Percentiles rank a stretch among this genome's conserved stretches.
Evolutionary conservation across 2,329 filamentous ascomycete species (phyloP).

Genomic region (Diaporthe batatas): DNA sequence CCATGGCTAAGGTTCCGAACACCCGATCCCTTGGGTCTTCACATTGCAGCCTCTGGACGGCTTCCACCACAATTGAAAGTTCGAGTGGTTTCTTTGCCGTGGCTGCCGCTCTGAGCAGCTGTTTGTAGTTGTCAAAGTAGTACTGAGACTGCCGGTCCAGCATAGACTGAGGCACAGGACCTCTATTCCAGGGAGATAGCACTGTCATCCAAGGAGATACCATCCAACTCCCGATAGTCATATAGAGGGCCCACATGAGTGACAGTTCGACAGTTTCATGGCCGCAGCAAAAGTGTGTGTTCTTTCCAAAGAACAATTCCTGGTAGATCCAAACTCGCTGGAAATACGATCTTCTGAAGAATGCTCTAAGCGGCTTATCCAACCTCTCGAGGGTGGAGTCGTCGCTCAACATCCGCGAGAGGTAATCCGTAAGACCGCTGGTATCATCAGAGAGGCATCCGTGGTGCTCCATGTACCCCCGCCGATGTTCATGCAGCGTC

Average conservation of each 20-base stretch:
- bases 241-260: background rate
- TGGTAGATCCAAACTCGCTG: slow-evolving; percentile 34
- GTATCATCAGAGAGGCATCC: too few relatives aligned
- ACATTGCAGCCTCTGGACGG: background rate
- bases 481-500: background rate
- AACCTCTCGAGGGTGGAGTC: background rate
- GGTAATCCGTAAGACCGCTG: background rate
- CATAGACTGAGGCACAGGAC: too few relatives aligned
- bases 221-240: background rate
- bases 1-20: background rate
- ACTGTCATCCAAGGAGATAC: too few relatives aligned
- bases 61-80: too few relatives aligned
- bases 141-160: too few relatives aligned
- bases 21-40: slow-evolving; percentile 30
- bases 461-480: too few relatives aligned
- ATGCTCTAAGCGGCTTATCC: background rate
- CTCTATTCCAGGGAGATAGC: too few relatives aligned
- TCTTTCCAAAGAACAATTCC: background rate
- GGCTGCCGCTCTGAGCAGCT: too few relatives aligned
- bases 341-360: slow-evolving; percentile 19
- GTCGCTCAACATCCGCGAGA: too few relatives aligned
- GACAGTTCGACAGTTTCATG: background rate
- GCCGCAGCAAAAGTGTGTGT: slow-evolving; percentile 6
- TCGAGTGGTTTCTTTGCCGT: too few relatives aligned
- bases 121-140: too few relatives aligned